A percentile compares a stretch with the other conserved stretches of the same genome.
Conservation (phyloP, 768 basidiomycete species). For the Amanita muscaria region DNA sequence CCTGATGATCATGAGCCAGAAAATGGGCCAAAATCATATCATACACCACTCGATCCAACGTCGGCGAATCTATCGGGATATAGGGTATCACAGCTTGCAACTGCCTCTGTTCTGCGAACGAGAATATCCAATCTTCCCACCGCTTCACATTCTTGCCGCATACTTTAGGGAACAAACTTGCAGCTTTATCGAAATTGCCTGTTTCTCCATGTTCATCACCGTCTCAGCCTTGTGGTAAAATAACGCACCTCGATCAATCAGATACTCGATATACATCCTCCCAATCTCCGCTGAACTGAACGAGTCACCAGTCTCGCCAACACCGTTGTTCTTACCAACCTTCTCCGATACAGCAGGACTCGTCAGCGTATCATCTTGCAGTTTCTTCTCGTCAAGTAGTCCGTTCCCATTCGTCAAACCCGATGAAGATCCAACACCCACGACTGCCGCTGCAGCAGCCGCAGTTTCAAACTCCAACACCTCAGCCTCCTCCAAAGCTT, state of each 20-base stretch:
- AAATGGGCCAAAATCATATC: slow-evolving; percentile 92
- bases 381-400: slow-evolving; percentile 1
- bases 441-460: background rate
- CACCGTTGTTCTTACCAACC: background rate
- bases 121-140: slow-evolving; percentile 97
- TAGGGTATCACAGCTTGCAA: slow-evolving; percentile 86
- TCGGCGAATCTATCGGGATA: slow-evolving; percentile 77
- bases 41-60: slow-evolving; percentile 78
- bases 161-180: slow-evolving; percentile 75
- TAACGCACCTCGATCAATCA: slow-evolving; percentile 67
- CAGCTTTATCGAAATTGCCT: slow-evolving; percentile 36
- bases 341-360: too few species aligned
- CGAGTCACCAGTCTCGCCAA: slow-evolving; percentile 25
- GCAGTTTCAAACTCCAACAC: slow-evolving; percentile 37
- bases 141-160: slow-evolving; percentile 67
- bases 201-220: background rate
- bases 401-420: slow-evolving; percentile 10
- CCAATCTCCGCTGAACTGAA: slow-evolving; percentile 68
- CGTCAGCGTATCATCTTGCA: too few species aligned
- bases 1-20: slow-evolving; percentile 66
- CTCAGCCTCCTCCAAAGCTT: slow-evolving; percentile 80
- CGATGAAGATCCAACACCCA: slow-evolving; percentile 9
- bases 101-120: slow-evolving; percentile 74
- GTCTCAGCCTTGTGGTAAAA: background rate
- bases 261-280: slow-evolving; percentile 74